Conservation (phyloP, 1,284 basidiomycete species). For the Ganoderma boninense region DNA sequence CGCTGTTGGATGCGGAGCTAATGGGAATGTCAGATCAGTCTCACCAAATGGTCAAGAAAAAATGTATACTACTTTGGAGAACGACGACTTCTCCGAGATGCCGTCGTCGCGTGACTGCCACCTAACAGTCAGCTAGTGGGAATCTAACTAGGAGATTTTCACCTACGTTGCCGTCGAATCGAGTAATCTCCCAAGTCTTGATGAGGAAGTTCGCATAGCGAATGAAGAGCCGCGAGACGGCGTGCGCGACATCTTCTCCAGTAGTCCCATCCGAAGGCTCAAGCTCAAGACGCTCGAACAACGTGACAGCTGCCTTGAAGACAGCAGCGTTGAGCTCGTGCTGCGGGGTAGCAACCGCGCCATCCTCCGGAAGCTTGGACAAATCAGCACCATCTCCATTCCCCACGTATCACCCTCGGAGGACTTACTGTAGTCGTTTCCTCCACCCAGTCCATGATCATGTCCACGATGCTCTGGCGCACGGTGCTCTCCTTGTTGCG, state of each 20-base stretch:
- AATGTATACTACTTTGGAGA: conserved; percentile 53
- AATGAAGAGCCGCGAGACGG: conserved; percentile 80
- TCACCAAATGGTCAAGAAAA: neutral
- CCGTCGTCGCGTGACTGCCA: conserved; percentile 53
- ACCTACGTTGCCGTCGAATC: conserved; percentile 53
- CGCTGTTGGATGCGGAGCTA: conserved; percentile 53
- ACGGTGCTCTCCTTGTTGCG: conserved; percentile 68
- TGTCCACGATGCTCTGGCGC: conserved; percentile 79
- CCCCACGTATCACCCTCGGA: neutral
- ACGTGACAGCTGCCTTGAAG: conserved; percentile 74
- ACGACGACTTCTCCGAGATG: conserved; percentile 59
- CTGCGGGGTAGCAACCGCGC: conserved; percentile 12
- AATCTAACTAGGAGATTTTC: too few relatives aligned
- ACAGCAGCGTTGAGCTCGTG: conserved; percentile 79
- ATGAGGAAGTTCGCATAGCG: conserved; percentile 77
- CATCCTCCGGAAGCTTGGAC: conserved; percentile 10
- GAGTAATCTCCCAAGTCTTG: conserved; percentile 63
- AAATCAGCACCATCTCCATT: neutral
- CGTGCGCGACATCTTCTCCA: conserved; percentile 73
- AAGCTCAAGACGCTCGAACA: conserved; percentile 83
- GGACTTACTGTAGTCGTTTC: conserved; percentile 55
- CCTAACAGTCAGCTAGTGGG: conserved; percentile 9
- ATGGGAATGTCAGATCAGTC: neutral
- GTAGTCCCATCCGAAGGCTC: conserved; percentile 62
- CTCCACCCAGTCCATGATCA: conserved; percentile 81